These are phyloP conservation scores for Backusella luteola DNA, from an alignment of 192 early-diverging fungal species.

Conservation along the genomic window DNA sequence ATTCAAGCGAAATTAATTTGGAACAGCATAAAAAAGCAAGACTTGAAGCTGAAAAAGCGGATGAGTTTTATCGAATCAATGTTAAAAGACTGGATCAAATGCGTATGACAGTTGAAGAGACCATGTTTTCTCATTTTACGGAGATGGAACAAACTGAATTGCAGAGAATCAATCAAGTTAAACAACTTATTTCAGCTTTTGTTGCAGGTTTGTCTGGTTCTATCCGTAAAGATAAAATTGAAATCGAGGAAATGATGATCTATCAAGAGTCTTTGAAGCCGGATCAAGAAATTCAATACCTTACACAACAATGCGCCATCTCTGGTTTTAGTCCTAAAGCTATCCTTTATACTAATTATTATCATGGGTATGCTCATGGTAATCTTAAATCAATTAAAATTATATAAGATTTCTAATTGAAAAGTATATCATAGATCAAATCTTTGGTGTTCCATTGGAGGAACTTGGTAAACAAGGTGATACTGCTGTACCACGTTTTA, in stretches of 20 bases:
- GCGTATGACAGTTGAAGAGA: conserved; percentile 67
- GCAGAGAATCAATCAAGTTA: conserved; percentile 33
- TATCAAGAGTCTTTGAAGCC: conserved; percentile 73
- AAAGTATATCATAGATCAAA: conserved; percentile 51
- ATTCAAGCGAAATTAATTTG: conserved; percentile 12
- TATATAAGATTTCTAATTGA: not conserved
- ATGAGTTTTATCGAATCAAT: conserved; percentile 60
- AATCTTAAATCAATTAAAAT: not conserved
- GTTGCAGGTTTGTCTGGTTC: conserved; percentile 44
- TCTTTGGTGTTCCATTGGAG: conserved; percentile 73
- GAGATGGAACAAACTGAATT: conserved; percentile 52
- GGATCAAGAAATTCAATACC: conserved; percentile 73
- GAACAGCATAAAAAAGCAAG: conserved; percentile 50
- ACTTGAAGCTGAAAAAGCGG: conserved; percentile 63
- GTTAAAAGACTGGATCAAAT: conserved; percentile 63
- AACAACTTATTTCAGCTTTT: conserved; percentile 47
- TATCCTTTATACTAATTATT: conserved; percentile 69
- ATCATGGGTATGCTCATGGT: conserved; percentile 63
- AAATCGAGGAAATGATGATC: conserved; percentile 55
- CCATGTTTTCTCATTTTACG: conserved; percentile 56
- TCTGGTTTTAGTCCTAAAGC: conserved; percentile 66
- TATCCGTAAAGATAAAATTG: conserved; percentile 50
- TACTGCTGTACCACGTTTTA: conserved; percentile 59
- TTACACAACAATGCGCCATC: conserved; percentile 70
- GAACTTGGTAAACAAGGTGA: conserved; percentile 60